phyloP scores from a whole-genome alignment of 371 early-diverging fungal genomes.

The Fennellomyces sp. region DNA sequence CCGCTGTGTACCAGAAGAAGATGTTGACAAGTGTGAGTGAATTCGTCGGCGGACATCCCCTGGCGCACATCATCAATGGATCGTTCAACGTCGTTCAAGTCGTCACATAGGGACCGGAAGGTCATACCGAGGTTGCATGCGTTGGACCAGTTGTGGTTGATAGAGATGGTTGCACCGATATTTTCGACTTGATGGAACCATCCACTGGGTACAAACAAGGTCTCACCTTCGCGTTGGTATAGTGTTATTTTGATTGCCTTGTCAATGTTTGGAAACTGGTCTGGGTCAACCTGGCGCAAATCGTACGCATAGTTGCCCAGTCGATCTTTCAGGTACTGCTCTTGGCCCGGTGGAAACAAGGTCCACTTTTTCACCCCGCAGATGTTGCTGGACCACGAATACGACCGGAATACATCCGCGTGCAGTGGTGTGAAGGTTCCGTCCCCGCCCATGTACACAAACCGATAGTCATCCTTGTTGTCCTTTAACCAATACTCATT shows the following conservation, averaged over 20 bases:
- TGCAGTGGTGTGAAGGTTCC: conserved; percentile 81
- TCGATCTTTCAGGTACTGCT: conserved; percentile 47
- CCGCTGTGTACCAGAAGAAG: conserved; percentile 58
- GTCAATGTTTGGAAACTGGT: conserved; percentile 52
- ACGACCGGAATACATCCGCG: conserved; percentile 76
- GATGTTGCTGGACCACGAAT: conserved; percentile 81
- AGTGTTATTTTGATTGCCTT: conserved; percentile 51
- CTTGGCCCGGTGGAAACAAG: conserved; percentile 68
- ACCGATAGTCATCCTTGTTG: conserved; percentile 70
- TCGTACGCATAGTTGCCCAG: conserved; percentile 58
- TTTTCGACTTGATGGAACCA: conserved; percentile 82
- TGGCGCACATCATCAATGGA: conserved; percentile 61
- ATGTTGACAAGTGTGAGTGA: conserved; percentile 52
- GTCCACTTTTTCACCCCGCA: conserved; percentile 78
- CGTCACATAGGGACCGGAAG: conserved; percentile 47
- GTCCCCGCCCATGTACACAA: conserved; percentile 73
- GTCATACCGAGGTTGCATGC: conserved; percentile 56
- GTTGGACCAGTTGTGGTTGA: conserved; percentile 80
- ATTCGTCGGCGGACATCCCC: conserved; percentile 46
- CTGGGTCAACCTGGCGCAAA: conserved; percentile 57
- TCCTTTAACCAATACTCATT: conserved; percentile 64
- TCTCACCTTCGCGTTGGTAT: conserved; percentile 66
- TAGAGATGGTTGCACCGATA: conserved; percentile 72
- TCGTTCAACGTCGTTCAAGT: conserved; percentile 51
- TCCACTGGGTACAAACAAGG: conserved; percentile 74